Evolutionary conservation across 176 grass and related monocot species (phyloP).

Genomic region (Metroxylon sagu): DNA sequence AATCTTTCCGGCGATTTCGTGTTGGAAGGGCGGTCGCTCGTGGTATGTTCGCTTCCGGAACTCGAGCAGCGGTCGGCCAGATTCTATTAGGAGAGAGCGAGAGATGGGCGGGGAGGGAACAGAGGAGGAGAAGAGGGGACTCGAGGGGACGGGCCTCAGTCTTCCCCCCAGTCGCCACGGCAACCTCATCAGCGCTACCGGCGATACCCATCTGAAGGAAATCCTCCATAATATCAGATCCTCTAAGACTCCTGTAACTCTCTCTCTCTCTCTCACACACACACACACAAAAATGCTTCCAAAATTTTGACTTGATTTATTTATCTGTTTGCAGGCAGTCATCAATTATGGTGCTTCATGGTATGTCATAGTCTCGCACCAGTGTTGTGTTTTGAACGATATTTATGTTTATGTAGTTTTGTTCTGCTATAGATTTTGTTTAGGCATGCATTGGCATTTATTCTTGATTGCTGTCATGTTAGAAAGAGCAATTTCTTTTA

Average conservation of each 20-base stretch:
- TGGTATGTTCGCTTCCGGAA: too few species aligned
- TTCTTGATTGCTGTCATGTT: too few species aligned
- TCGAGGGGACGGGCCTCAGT: slow-evolving; percentile 23
- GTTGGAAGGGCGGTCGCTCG: too few species aligned
- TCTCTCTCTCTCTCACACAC: not conserved
- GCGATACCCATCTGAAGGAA: slow-evolving; percentile 49
- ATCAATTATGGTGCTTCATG: slow-evolving; percentile 77
- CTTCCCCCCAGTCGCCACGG: slow-evolving; percentile 29
- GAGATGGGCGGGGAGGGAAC: slow-evolving; percentile 9
- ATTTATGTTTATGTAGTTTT: too few species aligned
- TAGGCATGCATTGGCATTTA: too few species aligned
- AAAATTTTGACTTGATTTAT: not conserved
- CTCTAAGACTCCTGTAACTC: slow-evolving; percentile 57
- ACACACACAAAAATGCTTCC: too few species aligned
- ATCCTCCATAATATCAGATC: slow-evolving; percentile 49
- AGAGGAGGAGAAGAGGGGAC: slow-evolving; percentile 23
- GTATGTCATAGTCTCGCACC: slow-evolving; percentile 30
- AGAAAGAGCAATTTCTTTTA: too few species aligned
- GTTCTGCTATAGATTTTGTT: too few species aligned
- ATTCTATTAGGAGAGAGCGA: slow-evolving; percentile 4
- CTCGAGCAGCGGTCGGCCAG: too few species aligned
- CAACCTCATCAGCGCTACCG: slow-evolving; percentile 36
- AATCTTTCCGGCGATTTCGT: too few species aligned
- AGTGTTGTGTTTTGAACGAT: not conserved
- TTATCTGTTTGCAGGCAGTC: slow-evolving; percentile 50